Evolutionary conservation across 2,329 filamentous ascomycete genomes (phyloP).

Genomic region (Clonostachys chloroleuca): DNA sequence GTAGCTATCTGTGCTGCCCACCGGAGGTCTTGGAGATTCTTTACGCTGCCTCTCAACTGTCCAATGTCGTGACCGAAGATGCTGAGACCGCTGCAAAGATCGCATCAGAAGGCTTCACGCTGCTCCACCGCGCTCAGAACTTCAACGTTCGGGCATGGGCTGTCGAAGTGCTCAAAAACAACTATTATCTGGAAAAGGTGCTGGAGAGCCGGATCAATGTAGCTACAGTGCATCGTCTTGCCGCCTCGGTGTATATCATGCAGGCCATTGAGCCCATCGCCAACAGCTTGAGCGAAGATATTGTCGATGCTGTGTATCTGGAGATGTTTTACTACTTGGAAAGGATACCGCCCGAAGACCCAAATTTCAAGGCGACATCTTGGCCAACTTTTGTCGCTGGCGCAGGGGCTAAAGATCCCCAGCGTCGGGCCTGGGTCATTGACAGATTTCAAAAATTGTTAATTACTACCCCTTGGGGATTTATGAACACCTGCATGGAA

Average conservation of each 20-base stretch:
- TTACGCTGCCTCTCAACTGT: constrained; percentile 34
- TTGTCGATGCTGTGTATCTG: constrained; percentile 27
- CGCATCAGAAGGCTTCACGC: constrained; percentile 19
- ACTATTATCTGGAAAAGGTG: constrained; percentile 22
- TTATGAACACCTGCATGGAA: constrained; percentile 39
- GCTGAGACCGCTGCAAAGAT: constrained; percentile 18
- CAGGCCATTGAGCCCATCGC: constrained; percentile 26
- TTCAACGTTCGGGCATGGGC: constrained; percentile 38
- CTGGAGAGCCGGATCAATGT: constrained; percentile 30
- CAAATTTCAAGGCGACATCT: constrained; percentile 50
- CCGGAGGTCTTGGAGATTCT: constrained; percentile 37
- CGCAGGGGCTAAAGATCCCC: constrained; percentile 38
- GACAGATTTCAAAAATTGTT: constrained; percentile 34
- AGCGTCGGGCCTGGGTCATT: constrained; percentile 41
- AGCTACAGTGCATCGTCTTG: constrained; percentile 36
- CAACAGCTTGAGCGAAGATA: constrained; percentile 15
- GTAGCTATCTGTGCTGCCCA: constrained; percentile 42
- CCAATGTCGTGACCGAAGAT: constrained; percentile 17
- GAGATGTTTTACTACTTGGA: constrained; percentile 43
- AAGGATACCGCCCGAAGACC: constrained; percentile 40
- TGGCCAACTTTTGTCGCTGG: constrained; percentile 55
- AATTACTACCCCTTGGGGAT: constrained; percentile 40
- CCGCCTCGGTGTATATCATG: constrained; percentile 40
- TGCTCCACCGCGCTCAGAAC: constrained; percentile 28
- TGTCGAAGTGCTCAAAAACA: constrained; percentile 22